Evolutionary conservation across 2,329 filamentous ascomycete genomes (phyloP), one percentile per base, ranked within the genome.

Genomic region (Magnaporthiopsis poae): DNA sequence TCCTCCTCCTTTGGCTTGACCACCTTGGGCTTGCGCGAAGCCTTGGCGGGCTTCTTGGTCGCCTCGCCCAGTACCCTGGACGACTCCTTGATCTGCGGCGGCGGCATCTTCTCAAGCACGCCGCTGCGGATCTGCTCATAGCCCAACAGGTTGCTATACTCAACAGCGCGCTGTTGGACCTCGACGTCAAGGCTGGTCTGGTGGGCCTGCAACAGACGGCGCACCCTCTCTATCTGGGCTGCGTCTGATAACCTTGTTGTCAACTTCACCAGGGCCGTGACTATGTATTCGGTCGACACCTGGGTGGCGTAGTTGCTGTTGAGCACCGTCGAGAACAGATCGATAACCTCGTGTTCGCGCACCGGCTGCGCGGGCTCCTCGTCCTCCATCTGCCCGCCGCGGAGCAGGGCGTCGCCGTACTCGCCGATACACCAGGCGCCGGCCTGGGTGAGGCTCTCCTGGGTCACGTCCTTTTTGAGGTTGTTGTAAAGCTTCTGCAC

Each of bases 371-470:
- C 92, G 36, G 96, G 81, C 73, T 97, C 94, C 76, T 96, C 92
- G 74, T 96, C 93, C 76, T 98, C 94, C 71, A 96, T 96, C 72
- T 95, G 90, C 0, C 93, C 93, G 52, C 93, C 93, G 68, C 86
- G 86, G 52, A 99, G 82, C n/a, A 99, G 82, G 27, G 90, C 86
- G 77, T 99, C 95, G 15, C 92, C 94, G 74, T 93, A 99, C 79
- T 99, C 95, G 74, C 96, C 95, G 75, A 99, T 96, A 66, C 95
- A 96, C 95, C 95, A 99, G 8, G 95, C 90, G 56, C 91, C 95
- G 64, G 94, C 92, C 69, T 98, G 85, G 11, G 92, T 97, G 69
- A 99, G 80, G 70, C 92, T 96, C 78, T 99, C 96, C 76, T 99
- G 95, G 1, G 94, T 97, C 72, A 99, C 97, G 72, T 99, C 95